Percentiles rank a stretch among this genome's conserved stretches.
Evolutionary conservation across 257 asterid genomes (phyloP).

Genomic region (Datura wrightii): DNA sequence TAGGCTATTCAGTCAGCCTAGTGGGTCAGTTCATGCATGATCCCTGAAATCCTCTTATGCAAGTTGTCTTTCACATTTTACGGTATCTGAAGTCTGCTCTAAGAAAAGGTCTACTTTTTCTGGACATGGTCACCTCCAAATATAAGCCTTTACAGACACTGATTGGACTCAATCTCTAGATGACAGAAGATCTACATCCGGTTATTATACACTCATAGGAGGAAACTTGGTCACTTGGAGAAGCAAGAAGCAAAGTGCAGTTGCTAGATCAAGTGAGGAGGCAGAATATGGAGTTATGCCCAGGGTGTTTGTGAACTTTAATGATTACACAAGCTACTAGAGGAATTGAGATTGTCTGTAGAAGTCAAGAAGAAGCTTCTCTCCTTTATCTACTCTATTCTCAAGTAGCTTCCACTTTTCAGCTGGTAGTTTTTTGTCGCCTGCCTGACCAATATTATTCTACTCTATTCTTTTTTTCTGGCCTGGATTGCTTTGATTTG

Average conservation of each 20-base stretch:
- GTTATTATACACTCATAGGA: background rate
- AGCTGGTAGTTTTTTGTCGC: background rate
- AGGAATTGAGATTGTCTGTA: background rate
- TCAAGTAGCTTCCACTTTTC: background rate
- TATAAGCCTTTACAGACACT: background rate
- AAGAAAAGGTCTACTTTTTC: background rate
- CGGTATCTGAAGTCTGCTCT: background rate
- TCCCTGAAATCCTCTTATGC: background rate
- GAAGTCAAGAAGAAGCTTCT: background rate
- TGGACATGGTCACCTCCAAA: background rate
- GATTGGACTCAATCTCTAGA: background rate
- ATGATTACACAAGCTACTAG: background rate
- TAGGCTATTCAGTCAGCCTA: background rate
- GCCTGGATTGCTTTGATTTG: too few relatives aligned
- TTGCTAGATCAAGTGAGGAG: background rate
- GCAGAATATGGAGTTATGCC: background rate
- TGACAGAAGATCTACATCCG: background rate
- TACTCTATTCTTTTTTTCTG: background rate
- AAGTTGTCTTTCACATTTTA: background rate
- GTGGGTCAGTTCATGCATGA: background rate
- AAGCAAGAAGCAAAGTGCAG: background rate
- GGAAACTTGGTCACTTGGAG: background rate
- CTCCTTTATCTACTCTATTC: background rate
- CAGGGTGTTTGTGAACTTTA: background rate
- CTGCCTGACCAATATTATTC: background rate